Base-by-base conservation (phyloP, 2,329 filamentous ascomycete species). In the Graphium sp. region DNA sequence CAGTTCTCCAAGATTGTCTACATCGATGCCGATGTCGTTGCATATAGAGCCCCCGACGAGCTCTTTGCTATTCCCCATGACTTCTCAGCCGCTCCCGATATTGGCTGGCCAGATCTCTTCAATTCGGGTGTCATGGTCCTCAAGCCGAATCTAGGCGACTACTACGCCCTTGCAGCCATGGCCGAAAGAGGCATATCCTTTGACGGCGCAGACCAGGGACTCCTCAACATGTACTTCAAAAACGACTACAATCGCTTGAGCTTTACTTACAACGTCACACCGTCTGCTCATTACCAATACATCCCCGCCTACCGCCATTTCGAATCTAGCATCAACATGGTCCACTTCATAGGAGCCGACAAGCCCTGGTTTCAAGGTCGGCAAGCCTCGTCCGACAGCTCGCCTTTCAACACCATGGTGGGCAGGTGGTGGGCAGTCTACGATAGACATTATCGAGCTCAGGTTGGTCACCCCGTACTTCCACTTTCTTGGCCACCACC, bases 91-190 rank as follows among this genome's bases (percentile, higher is more conserved):
- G 84, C 81, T 8, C 85, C 89, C 18, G 89, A 98, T 51, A 84
- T 95, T 42, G 89, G 89, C 40, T 98, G 89, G 89, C 89, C 89
- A 19, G 89, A 98, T 55, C 69, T 85, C 35, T 95, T 95, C 71
- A 98, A 98, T 55, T 84, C 80, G n/a, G 89, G 89, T 44, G 73
- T 98, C 41, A 91, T 98, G 83, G 83, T 84, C 20, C 54, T 98
- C 34, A 76, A 66, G 11, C 89, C 89, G 19, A 78, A 87, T 52
- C 61, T 85, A 66, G 78, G 76, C 32, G 85, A 92, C 39, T 95
- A 85, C 53, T 76, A 83, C 53, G 79, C 82, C 23, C 63, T 98
- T 46, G 62, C 74, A 37, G 81, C 80, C 37, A 73, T 94, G 62
- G 84, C 89, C 16, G 69, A 84, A 40, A 65, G 74, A 31, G 85